Evolutionary conservation across 164 flowering plant species (phyloP).

Genomic region (Tetrastigma voinierianum): DNA sequence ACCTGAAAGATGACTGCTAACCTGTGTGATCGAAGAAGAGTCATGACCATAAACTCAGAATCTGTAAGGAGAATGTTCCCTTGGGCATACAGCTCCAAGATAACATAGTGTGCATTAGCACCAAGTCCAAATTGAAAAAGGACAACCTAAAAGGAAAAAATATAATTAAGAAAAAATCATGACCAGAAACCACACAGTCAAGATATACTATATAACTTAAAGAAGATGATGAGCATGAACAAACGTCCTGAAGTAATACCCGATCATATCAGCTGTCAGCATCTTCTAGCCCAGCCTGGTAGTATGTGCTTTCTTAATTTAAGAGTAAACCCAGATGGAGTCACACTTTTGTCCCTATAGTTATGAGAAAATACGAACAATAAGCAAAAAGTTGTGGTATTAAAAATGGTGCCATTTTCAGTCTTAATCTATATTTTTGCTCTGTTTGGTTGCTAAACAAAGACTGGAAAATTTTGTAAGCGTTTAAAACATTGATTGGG

Average conservation of each 20-base stretch:
- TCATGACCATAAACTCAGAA: constrained; percentile 78
- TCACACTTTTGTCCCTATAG: constrained; percentile 83
- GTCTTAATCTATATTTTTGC: background rate
- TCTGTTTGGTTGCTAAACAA: background rate
- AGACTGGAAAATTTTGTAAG: background rate
- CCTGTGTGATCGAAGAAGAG: constrained; percentile 98
- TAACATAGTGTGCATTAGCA: constrained; percentile 79
- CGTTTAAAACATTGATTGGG: too few relatives aligned
- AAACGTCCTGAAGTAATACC: constrained; percentile 34
- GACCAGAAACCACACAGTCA: background rate
- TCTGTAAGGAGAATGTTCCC: constrained; percentile 90
- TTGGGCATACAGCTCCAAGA: constrained; percentile 94
- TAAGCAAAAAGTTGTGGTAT: background rate
- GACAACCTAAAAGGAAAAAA: constrained; percentile 49
- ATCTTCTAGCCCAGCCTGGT: constrained; percentile 93
- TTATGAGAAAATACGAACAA: constrained; percentile 15
- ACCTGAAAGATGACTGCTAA: constrained; percentile 14
- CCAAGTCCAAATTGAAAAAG: constrained; percentile 93
- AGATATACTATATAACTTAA: background rate
- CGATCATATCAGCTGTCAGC: constrained; percentile 97
- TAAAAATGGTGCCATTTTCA: background rate
- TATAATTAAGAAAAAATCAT: background rate
- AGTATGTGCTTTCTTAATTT: constrained; percentile 87
- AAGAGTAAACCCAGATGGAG: constrained; percentile 95
- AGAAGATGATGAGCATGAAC: background rate